Percentiles rank a stretch among this genome's conserved stretches.
These are phyloP conservation scores for Pogostemon cablin DNA, from an alignment of 257 asterid genomes.

Conservation along the genomic window DNA sequence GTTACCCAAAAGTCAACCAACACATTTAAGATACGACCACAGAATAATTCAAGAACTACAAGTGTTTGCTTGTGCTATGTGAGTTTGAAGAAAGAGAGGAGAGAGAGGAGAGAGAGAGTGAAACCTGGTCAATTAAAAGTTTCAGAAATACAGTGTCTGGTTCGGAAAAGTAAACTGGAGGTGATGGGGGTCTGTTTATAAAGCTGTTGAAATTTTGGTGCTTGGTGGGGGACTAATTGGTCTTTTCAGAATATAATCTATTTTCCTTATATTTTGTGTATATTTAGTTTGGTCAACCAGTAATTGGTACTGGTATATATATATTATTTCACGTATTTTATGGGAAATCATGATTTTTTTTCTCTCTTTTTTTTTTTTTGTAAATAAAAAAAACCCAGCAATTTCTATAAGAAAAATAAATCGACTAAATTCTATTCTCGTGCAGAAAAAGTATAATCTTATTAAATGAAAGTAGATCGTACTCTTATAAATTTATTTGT, in stretches of 20 bases:
- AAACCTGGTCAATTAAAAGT: conserved; percentile 43
- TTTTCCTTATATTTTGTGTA: not conserved
- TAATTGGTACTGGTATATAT: not conserved
- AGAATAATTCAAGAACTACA: conserved; percentile 13
- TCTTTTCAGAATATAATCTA: conserved; percentile 4
- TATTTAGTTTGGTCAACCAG: not conserved
- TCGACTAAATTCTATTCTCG: too few relatives aligned
- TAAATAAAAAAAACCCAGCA: too few relatives aligned
- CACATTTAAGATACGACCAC: conserved; percentile 10
- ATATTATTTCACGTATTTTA: too few relatives aligned
- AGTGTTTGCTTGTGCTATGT: conserved; percentile 10
- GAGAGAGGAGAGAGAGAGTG: conserved; percentile 15
- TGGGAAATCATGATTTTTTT: too few relatives aligned
- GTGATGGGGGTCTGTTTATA: conserved; percentile 33
- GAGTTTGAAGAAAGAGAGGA: conserved; percentile 13
- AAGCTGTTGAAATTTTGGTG: conserved; percentile 41
- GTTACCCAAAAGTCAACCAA: conserved; percentile 41
- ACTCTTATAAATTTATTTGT: too few relatives aligned
- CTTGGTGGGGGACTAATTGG: conserved; percentile 37
- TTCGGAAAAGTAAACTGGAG: conserved; percentile 36
- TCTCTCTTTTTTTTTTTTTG: too few relatives aligned
- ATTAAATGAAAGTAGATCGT: too few relatives aligned
- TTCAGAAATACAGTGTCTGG: conserved; percentile 35
- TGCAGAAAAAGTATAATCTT: too few relatives aligned
- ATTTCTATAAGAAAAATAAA: too few relatives aligned